phyloP scores from a whole-genome alignment of 2,329 filamentous ascomycete genomes.

The Coleophoma eucalyptorum region DNA sequence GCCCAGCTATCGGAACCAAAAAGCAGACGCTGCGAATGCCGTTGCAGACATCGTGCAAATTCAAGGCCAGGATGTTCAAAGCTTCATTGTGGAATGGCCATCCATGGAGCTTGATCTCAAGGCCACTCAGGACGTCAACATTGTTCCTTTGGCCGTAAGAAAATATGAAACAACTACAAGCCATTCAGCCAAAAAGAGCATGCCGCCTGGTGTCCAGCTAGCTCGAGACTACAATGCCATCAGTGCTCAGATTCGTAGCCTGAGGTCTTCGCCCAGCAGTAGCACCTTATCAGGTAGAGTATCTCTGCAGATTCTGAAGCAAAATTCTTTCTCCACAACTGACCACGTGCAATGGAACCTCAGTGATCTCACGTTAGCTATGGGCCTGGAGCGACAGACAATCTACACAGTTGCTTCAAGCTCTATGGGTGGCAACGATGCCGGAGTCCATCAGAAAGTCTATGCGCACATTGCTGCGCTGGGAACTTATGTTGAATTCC shows the following conservation, averaged over 20 bases:
- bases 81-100: neutral
- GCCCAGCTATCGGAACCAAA: neutral
- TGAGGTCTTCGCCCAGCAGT: neutral
- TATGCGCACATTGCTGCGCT: neutral
- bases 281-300: neutral
- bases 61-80: neutral
- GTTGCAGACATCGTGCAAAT: neutral
- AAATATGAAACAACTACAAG: neutral
- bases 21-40: neutral
- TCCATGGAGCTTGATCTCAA: neutral
- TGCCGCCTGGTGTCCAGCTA: neutral
- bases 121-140: neutral
- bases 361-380: neutral
- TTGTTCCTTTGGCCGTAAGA: neutral
- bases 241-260: neutral
- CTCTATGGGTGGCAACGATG: neutral
- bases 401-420: neutral
- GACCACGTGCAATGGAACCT: neutral
- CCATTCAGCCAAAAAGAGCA: neutral
- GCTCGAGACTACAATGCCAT: neutral
- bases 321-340: neutral
- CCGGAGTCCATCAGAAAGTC: neutral
- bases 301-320: neutral
- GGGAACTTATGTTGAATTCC: neutral
- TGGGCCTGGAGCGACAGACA: neutral